Evolutionary conservation across 2,329 filamentous ascomycete species (phyloP).

Genomic region (Botrytis fragariae): DNA sequence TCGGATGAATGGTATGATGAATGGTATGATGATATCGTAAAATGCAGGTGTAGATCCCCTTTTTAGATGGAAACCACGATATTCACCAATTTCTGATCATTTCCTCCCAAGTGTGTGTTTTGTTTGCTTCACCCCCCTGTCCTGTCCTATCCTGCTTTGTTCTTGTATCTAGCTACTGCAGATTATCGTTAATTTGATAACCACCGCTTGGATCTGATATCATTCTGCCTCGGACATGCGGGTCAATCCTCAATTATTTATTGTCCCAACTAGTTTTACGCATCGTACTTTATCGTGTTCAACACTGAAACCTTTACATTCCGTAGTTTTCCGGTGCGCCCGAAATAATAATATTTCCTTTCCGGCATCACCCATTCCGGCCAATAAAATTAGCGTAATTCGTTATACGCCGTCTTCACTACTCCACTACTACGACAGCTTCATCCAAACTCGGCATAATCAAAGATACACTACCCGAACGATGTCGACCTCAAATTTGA

Average conservation of each 20-base stretch:
- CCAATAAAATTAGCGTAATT: conserved; percentile 20
- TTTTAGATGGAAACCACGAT: background rate
- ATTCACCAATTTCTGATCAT: background rate
- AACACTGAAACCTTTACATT: conserved; percentile 14
- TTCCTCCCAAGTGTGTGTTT: background rate
- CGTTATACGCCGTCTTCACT: conserved; percentile 14
- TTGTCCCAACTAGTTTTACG: background rate
- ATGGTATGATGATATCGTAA: background rate
- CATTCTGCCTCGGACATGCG: conserved; percentile 2
- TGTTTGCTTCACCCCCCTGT: background rate
- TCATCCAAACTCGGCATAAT: conserved; percentile 19
- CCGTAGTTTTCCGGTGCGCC: conserved; percentile 17
- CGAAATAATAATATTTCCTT: conserved; percentile 10
- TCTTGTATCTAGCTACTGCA: background rate
- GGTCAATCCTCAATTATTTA: background rate
- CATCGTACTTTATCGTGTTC: conserved; percentile 1
- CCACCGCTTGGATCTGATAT: conserved; percentile 5
- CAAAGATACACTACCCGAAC: conserved; percentile 10
- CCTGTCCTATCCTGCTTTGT: background rate
- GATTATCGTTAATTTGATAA: background rate
- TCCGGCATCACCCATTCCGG: conserved; percentile 22
- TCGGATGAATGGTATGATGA: background rate
- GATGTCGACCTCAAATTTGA: conserved; percentile 14
- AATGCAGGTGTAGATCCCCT: background rate
- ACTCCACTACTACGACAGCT: conserved; percentile 17